Evolutionary conservation across 1,284 basidiomycete species (phyloP), one percentile per base, ranked within the genome.

Genomic region (Polyporus tsugae): DNA sequence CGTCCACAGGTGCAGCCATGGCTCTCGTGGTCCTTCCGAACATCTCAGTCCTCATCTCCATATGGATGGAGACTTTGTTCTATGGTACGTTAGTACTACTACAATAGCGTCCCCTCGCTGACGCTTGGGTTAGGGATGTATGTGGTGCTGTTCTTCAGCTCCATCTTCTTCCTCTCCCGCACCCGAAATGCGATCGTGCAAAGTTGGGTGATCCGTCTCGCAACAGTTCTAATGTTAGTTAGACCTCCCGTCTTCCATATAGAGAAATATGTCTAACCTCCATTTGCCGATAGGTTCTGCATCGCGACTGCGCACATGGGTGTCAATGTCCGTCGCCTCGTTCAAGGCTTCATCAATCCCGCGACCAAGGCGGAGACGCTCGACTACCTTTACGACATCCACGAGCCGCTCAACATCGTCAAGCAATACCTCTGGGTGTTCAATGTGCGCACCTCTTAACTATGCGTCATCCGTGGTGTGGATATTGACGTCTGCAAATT

Each of bases 341-440:
- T 59, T 3, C 35, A 59, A 39, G 57, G 57, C 17, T 59, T 59
- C 57, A 59, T 59, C 33, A n/a, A 39, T n/a, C 57, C 57, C 19
- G 57, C 35, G 10, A 59, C 57, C 36, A 59, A 59, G 9, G 36
- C 57, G 6, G 57, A 59, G n/a, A 59, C 57, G 10, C 17, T 59
- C 35, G 57, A 35, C 19, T 59, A 59, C 19, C 57, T 59, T 11
- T 59, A 59, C 36, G 57, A 59, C n/a, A 59, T 59, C 22, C 57
- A 59, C 36, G 25, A 59, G 25, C 57, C 36, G 19, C 57, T 59
- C 36, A 59, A 59, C 36, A 59, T 59, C 15, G 57, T 59, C 10
- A 59, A 59, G 57, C 57, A 59, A 25, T 59, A 59, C 22, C 57
- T 39, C 10, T 59, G 57, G 57, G 57, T 59, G 5, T 59, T 59